Evolutionary conservation across 208 protist genomes (phyloP).

Genomic region (Porcisia deanei): DNA sequence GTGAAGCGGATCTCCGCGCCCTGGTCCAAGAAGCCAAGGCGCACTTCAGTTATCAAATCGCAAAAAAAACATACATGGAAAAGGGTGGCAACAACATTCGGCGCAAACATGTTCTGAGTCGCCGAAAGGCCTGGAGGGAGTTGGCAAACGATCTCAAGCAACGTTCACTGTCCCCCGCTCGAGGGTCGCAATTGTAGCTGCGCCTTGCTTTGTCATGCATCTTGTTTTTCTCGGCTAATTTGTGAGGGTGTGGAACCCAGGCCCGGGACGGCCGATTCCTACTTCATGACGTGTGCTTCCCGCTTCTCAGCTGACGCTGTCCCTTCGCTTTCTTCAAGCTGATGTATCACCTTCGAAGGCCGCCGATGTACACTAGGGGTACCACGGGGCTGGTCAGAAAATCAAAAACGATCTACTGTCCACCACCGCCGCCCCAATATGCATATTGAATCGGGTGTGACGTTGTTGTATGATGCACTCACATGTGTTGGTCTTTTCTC

Average conservation of each 20-base stretch:
- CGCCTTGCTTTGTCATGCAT: background rate
- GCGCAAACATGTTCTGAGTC: background rate
- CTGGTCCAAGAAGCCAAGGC: slow-evolving; percentile 19
- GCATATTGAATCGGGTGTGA: background rate
- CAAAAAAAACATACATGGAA: slow-evolving; percentile 10
- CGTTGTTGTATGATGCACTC: background rate
- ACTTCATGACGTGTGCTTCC: background rate
- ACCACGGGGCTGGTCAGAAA: background rate
- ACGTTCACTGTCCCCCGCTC: slow-evolving; percentile 1
- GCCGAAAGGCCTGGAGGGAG: slow-evolving; percentile 16
- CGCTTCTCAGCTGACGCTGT: background rate
- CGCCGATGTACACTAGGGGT: background rate
- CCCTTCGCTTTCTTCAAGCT: background rate
- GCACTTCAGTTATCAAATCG: slow-evolving; percentile 9
- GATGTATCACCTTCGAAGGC: background rate
- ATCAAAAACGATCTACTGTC: background rate
- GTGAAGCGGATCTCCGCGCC: slow-evolving; percentile 17
- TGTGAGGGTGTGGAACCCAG: background rate
- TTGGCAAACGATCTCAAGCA: background rate
- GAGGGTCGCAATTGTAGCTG: background rate
- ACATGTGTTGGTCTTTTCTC: background rate
- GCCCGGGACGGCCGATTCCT: background rate
- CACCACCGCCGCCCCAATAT: background rate
- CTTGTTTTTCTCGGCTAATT: too few species aligned
- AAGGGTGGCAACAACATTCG: slow-evolving; percentile 8